Conservation (phyloP, 2,329 filamentous ascomycete species). For the Rachicladosporium sp. region DNA sequence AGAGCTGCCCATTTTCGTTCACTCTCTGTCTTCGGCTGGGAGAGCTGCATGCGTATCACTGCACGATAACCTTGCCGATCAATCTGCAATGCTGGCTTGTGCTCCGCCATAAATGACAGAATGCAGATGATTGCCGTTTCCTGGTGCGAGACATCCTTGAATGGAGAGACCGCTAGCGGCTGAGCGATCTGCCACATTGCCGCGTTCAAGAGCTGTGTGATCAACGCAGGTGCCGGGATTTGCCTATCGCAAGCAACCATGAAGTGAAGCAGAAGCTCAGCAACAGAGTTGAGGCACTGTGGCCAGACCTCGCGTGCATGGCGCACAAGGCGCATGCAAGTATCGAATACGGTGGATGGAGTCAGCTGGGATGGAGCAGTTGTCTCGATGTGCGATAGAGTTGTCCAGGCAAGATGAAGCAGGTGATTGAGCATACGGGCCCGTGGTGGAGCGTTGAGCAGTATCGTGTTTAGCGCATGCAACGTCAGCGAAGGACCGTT, state of each 20-base stretch:
- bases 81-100: constrained; percentile 42
- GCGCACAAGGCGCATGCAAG: constrained; percentile 36
- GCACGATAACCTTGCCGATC: constrained; percentile 46
- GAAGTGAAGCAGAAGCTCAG: constrained; percentile 3
- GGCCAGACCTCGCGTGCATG: constrained; percentile 41
- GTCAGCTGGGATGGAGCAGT: too few species aligned
- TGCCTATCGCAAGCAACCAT: background rate
- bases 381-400: background rate
- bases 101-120: constrained; percentile 44
- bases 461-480: too few species aligned
- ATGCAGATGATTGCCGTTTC: constrained; percentile 47
- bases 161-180: constrained; percentile 37
- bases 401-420: background rate
- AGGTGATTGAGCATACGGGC: too few species aligned
- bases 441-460: too few species aligned
- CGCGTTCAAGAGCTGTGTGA: constrained; percentile 15
- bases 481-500: too few species aligned
- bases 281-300: constrained; percentile 23
- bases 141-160: constrained; percentile 36
- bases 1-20: constrained; percentile 47
- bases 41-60: constrained; percentile 43
- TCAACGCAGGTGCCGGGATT: background rate
- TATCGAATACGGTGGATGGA: constrained; percentile 18
- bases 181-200: constrained; percentile 17
- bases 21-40: constrained; percentile 41